Conservation (phyloP, 306 rosid genomes). For the Cicer chorassanicum region DNA sequence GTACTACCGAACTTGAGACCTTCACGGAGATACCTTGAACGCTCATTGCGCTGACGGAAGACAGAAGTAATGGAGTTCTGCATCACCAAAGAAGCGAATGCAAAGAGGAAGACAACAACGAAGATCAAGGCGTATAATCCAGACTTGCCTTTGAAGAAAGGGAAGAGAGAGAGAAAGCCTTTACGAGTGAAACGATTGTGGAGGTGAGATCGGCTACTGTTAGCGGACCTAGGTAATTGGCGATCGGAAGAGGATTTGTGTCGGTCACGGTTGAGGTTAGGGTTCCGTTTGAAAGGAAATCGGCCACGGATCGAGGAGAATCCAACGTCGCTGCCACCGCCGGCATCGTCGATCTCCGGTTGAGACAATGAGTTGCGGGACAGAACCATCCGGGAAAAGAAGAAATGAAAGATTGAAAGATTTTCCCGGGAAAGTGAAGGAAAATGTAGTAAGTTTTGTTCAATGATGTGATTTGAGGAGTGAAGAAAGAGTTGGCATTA, state of each 20-base stretch:
- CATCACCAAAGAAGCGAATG: constrained; percentile 76
- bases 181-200: constrained; percentile 73
- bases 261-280: constrained; percentile 51
- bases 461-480: constrained; percentile 2
- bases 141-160: constrained; percentile 63
- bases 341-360: constrained; percentile 64
- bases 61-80: constrained; percentile 82
- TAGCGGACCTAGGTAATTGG: constrained; percentile 46
- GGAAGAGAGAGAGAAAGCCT: constrained; percentile 62
- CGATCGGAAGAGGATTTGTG: constrained; percentile 55
- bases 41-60: constrained; percentile 60
- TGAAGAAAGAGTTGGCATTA: constrained; percentile 37
- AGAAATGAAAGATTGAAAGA: not conserved
- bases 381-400: constrained; percentile 49
- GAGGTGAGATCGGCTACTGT: constrained; percentile 58
- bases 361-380: constrained; percentile 61
- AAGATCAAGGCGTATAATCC: constrained; percentile 61
- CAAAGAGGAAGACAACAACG: constrained; percentile 66
- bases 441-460: not conserved
- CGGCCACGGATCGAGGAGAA: constrained; percentile 76
- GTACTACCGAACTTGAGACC: constrained; percentile 73
- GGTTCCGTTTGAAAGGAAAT: constrained; percentile 73
- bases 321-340: constrained; percentile 52
- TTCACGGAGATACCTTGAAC: constrained; percentile 43
- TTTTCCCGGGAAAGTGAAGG: constrained; percentile 50